Evolutionary conservation across 805 yeast species (phyloP).

Genomic region (Myxozyma geophila): DNA sequence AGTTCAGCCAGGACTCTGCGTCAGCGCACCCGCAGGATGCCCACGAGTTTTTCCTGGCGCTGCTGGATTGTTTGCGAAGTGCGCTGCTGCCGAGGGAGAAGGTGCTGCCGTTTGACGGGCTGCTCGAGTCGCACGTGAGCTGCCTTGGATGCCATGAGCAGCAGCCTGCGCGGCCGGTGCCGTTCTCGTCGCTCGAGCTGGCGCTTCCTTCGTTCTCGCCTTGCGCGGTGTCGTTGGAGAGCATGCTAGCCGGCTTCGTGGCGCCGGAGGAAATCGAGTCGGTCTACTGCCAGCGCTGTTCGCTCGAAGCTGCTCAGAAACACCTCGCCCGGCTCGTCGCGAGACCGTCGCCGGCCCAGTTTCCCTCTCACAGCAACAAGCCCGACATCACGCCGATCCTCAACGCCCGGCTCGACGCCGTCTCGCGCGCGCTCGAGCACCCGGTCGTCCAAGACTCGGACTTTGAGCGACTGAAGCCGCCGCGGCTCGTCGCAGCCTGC

Average conservation of each 20-base stretch:
- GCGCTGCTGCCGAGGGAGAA: constrained; percentile 3
- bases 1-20: neutral
- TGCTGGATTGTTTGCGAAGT: constrained; percentile 25
- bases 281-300: constrained; percentile 94
- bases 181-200: constrained; percentile 52
- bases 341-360: neutral
- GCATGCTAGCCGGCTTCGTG: constrained; percentile 62
- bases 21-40: constrained; percentile 35
- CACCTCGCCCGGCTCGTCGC: constrained; percentile 37
- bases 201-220: constrained; percentile 16
- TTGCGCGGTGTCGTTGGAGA: constrained; percentile 5
- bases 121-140: constrained; percentile 85
- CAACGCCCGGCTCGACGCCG: constrained; percentile 52
- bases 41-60: constrained; percentile 36
- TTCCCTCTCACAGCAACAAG: neutral
- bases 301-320: constrained; percentile 51
- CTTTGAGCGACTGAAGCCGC: constrained; percentile 70
- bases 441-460: constrained; percentile 80
- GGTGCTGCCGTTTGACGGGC: constrained; percentile 78
- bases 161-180: constrained; percentile 86
- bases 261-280: constrained; percentile 87
- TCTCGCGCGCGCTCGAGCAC: constrained; percentile 59
- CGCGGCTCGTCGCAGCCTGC: constrained; percentile 59
- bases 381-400: constrained; percentile 44
- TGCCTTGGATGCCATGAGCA: constrained; percentile 92